Evolutionary conservation across 345 rosid genomes (phyloP).

Genomic region (Melaleuca quinquenervia): DNA sequence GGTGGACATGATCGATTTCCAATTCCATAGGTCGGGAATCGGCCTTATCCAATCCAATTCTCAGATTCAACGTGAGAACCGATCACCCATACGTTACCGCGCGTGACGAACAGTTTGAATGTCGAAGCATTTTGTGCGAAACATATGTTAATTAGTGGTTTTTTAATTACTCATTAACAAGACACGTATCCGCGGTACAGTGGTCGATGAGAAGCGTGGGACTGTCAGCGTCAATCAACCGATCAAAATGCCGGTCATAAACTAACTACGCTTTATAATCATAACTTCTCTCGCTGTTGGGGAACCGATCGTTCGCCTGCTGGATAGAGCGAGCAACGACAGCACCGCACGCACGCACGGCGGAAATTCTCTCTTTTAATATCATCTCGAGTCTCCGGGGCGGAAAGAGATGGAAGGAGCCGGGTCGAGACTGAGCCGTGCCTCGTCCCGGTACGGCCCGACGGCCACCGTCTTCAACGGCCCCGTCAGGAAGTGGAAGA

Average conservation of each 20-base stretch:
- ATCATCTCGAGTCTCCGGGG: neutral
- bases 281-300: neutral
- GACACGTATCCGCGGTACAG: neutral
- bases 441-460: constrained; percentile 70
- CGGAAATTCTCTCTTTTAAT: too few species aligned
- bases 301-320: neutral
- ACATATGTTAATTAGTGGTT: too few species aligned
- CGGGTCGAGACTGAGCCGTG: constrained; percentile 79
- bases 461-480: constrained; percentile 70
- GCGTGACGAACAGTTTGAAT: too few species aligned
- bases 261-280: neutral
- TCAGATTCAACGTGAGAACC: too few species aligned
- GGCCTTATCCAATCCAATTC: too few species aligned
- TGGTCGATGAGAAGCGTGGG: neutral
- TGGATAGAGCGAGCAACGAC: neutral
- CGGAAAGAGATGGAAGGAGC: constrained; percentile 56
- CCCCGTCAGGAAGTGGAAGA: constrained; percentile 95
- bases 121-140: too few species aligned
- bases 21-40: too few species aligned
- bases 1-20: too few species aligned
- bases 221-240: neutral
- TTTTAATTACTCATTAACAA: neutral
- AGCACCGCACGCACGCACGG: neutral
- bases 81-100: too few species aligned
- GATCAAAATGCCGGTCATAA: neutral